Evolutionary conservation across 1,284 basidiomycete genomes (phyloP).

Genomic region (Apiotrichum akiyoshidainum): DNA sequence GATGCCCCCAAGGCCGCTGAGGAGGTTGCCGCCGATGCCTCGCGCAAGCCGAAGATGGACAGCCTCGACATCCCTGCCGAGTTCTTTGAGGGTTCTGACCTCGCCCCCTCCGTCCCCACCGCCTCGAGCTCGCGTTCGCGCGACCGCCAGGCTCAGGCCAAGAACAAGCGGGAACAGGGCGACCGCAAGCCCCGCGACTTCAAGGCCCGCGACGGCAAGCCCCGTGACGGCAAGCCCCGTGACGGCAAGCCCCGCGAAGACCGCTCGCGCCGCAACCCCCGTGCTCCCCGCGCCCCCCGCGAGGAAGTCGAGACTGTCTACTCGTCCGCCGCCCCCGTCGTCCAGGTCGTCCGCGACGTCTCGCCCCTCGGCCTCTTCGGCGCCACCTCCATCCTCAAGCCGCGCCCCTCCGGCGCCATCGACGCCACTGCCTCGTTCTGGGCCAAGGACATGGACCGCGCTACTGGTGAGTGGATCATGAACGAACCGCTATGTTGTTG

Average conservation of each 20-base stretch:
- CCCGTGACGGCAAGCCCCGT: not conserved
- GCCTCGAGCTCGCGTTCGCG: slow-evolving; percentile 1
- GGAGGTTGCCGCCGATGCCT: not conserved
- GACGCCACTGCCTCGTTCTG: slow-evolving; percentile 10
- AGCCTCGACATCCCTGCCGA: slow-evolving; percentile 5
- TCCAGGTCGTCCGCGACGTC: not conserved
- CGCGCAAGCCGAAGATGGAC: not conserved
- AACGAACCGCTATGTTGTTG: too few species aligned
- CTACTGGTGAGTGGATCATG: slow-evolving; percentile 12
- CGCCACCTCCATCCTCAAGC: not conserved
- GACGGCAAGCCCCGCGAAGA: not conserved
- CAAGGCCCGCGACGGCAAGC: not conserved
- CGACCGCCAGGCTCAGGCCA: not conserved
- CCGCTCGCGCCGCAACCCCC: not conserved
- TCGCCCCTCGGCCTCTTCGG: slow-evolving; percentile 9
- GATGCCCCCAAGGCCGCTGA: not conserved
- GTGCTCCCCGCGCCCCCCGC: not conserved
- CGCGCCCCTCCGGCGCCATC: not conserved
- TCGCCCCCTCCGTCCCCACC: not conserved
- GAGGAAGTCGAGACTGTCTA: not conserved
- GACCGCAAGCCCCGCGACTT: not conserved
- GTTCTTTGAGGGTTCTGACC: slow-evolving; percentile 15
- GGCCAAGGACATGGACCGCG: slow-evolving; percentile 21
- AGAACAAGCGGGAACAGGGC: not conserved
- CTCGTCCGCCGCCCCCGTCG: not conserved